A percentile compares a stretch with the other conserved stretches of the same genome.
phyloP scores from a whole-genome alignment of 2,329 filamentous ascomycete genomes.

The Capronia epimyces region DNA sequence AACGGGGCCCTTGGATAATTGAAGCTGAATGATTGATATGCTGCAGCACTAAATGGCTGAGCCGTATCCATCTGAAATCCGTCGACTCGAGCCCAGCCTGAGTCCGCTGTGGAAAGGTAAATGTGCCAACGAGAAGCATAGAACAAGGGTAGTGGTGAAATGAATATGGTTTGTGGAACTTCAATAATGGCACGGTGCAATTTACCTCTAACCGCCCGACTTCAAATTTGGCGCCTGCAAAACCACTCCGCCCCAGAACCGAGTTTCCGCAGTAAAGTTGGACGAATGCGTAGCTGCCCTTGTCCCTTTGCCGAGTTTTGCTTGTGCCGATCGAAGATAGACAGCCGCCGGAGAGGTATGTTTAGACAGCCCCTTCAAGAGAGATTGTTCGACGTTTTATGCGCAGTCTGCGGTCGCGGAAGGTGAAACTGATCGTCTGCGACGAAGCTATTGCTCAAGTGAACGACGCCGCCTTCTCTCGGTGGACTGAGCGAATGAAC shows the following conservation, averaged over 20 bases:
- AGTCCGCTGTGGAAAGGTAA: not conserved
- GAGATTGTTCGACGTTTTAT: not conserved
- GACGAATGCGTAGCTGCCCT: slow-evolving; percentile 9
- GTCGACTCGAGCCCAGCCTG: too few relatives aligned
- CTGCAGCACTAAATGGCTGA: not conserved
- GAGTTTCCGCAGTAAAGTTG: not conserved
- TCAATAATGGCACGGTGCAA: slow-evolving; percentile 15
- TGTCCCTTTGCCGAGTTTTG: not conserved
- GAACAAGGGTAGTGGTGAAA: not conserved
- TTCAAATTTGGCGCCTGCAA: slow-evolving; percentile 13
- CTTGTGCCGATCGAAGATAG: slow-evolving; percentile 9
- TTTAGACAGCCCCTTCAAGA: slow-evolving; percentile 7
- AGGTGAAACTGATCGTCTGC: not conserved
- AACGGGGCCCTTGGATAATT: not conserved
- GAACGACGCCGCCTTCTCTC: not conserved
- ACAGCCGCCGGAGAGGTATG: not conserved
- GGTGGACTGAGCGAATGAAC: not conserved
- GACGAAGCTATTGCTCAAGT: not conserved
- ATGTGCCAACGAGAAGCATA: not conserved
- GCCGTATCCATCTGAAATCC: not conserved
- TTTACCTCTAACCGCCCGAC: slow-evolving; percentile 25
- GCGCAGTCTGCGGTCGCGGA: not conserved
- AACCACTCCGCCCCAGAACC: slow-evolving; percentile 3
- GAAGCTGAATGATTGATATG: not conserved
- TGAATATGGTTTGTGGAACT: slow-evolving; percentile 11